A percentile compares a stretch with the other conserved stretches of the same genome.
Conservation (phyloP, 495 filamentous ascomycete species). For the Penicillium paxilli region DNA sequence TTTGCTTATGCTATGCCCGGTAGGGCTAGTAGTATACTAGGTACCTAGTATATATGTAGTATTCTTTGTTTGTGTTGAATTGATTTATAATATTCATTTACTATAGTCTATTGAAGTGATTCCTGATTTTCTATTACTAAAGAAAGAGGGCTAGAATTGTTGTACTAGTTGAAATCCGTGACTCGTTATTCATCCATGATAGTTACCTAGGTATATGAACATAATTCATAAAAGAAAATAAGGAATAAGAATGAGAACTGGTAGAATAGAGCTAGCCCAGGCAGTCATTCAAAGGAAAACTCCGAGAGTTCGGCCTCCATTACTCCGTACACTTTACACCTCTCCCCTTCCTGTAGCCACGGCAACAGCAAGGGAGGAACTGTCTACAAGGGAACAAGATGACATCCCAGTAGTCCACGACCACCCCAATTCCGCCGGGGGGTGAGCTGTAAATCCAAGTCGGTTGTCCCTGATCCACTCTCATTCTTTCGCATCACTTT, state of each 20-base stretch:
- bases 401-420: slow-evolving; percentile 82
- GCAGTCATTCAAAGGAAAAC: too few species aligned
- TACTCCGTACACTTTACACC: neutral
- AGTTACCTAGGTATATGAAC: too few species aligned
- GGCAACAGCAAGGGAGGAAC: slow-evolving; percentile 7
- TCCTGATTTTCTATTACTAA: too few species aligned
- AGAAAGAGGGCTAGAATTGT: too few species aligned
- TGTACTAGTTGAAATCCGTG: too few species aligned
- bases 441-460: slow-evolving; percentile 67
- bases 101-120: too few species aligned
- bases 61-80: too few species aligned
- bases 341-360: slow-evolving; percentile 1
- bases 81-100: too few species aligned
- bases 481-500: slow-evolving; percentile 60
- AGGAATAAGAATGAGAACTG: neutral
- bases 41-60: too few species aligned
- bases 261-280: neutral
- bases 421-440: slow-evolving; percentile 86
- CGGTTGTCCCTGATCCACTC: slow-evolving; percentile 37
- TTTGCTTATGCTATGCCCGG: neutral
- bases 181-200: slow-evolving; percentile 12
- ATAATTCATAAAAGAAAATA: neutral
- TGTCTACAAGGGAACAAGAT: slow-evolving; percentile 69
- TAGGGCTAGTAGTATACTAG: neutral
- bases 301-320: neutral